Conservation (phyloP, 1,284 basidiomycete genomes). For the Marasmius sp. region DNA sequence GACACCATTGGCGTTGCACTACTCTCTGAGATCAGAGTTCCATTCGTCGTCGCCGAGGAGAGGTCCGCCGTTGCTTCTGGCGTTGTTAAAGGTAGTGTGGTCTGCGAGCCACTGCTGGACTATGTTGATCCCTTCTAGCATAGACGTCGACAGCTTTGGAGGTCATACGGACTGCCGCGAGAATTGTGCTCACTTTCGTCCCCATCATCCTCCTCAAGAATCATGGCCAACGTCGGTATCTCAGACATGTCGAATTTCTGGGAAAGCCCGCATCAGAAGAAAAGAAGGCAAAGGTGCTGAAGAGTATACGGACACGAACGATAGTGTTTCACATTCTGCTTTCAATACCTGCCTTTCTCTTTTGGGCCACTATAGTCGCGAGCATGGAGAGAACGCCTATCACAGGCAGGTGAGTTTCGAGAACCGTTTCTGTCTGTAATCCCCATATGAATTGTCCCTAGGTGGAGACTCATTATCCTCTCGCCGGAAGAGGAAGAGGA, state of each 20-base stretch:
- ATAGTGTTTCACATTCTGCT: constrained; percentile 58
- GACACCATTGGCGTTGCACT: background rate
- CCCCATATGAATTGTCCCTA: constrained; percentile 24
- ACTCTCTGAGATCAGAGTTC: constrained; percentile 24
- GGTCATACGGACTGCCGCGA: constrained; percentile 59
- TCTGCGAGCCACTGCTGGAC: background rate
- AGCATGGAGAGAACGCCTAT: constrained; percentile 82
- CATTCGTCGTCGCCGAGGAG: constrained; percentile 36
- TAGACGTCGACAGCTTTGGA: constrained; percentile 62
- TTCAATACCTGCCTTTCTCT: constrained; percentile 66
- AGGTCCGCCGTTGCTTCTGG: constrained; percentile 28
- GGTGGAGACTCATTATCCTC: constrained; percentile 83
- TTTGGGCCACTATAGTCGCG: constrained; percentile 73
- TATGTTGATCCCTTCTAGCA: constrained; percentile 9
- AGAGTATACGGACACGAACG: constrained; percentile 48
- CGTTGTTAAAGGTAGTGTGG: constrained; percentile 38
- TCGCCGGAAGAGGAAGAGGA: constrained; percentile 90
- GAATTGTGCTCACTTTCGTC: constrained; percentile 72
- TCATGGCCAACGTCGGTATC: constrained; percentile 45
- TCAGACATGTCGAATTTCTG: constrained; percentile 53
- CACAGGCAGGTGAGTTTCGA: constrained; percentile 67
- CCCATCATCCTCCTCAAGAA: constrained; percentile 64
- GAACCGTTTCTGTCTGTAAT: constrained; percentile 6
- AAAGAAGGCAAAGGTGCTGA: constrained; percentile 45
- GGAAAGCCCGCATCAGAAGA: constrained; percentile 51